Evolutionary conservation across 116 monocot species (phyloP), one percentile per base, ranked within the genome.

Genomic region (Zostera marina): DNA sequence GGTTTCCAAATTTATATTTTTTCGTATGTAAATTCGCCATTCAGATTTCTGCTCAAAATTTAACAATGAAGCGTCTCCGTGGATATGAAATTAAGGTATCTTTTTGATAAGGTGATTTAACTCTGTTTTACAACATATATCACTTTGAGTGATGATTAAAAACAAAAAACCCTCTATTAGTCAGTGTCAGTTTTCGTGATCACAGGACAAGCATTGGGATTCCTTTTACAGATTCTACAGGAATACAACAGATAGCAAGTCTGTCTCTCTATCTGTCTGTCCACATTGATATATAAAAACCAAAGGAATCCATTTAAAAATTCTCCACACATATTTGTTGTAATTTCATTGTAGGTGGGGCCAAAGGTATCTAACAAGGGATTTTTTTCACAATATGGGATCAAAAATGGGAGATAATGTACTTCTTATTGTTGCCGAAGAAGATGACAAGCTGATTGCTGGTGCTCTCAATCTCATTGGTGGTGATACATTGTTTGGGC

Each of bases 191-290:
- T 16, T 17, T 14, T 42, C 68, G 11, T 56, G 17, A 67, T 74
- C 65, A 63, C 82, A 96, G 96, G 82, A 74, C 47, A 56, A 74
- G 55, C 96, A 96, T 46, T 96, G 96, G 96, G 96, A 96, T 58
- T 67, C 85, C 26, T 96, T 96, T 71, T 96, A 85, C 72, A 69
- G 70, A 48, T 96, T 96, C 71, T 96, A 96, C 44, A 68, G 85
- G 61, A 96, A 85, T 68, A 96, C 96, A 41, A 96, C 96, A 53
- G 96, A 96, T 69, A 89, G 89, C 69, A 88, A 89, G 96, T 94
- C 62, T 49, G 66, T 63, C 45, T 22, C 41, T 25, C 52, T 63
- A 20, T 47, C 22, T 44, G 44, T 38, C 16, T 24, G 47, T 47
- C 17, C n/a, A n/a, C 32, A 32, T 5, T 32, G 26, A 26, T 26